Evolutionary conservation across 2,329 filamentous ascomycete species (phyloP).

Genomic region (Botrytis sinoallii): DNA sequence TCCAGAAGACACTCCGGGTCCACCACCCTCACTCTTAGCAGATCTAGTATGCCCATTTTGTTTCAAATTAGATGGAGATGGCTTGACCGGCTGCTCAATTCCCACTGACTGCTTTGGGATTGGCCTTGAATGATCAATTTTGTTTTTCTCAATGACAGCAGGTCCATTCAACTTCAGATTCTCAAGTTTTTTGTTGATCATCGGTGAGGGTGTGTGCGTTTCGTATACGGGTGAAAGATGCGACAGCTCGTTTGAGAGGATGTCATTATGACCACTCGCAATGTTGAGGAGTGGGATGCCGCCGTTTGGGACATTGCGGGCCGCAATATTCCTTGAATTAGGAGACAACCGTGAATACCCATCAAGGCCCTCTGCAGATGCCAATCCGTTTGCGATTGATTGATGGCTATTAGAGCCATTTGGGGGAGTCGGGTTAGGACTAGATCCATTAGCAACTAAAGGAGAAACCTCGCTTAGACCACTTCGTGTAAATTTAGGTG

Average conservation of each 20-base stretch:
- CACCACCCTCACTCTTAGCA: conserved; percentile 53
- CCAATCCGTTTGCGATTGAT: conserved; percentile 24
- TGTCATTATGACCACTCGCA: conserved; percentile 30
- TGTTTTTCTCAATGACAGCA: conserved; percentile 24
- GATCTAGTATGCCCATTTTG: conserved; percentile 54
- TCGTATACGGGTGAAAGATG: conserved; percentile 73
- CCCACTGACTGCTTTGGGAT: conserved; percentile 34
- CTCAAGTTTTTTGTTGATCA: conserved; percentile 54
- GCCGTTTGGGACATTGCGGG: conserved; percentile 32
- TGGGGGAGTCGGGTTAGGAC: neutral
- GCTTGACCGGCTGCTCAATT: conserved; percentile 39
- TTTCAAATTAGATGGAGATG: conserved; percentile 33
- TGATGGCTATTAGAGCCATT: conserved; percentile 22
- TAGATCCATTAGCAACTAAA: conserved; percentile 33
- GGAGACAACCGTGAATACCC: conserved; percentile 32
- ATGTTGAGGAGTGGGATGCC: conserved; percentile 37
- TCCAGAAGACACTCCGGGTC: conserved; percentile 28
- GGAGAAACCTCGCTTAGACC: conserved; percentile 25
- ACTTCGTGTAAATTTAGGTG: conserved; percentile 30
- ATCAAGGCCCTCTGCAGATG: conserved; percentile 25
- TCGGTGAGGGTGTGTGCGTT: conserved; percentile 68
- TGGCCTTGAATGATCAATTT: conserved; percentile 20
- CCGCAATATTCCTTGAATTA: conserved; percentile 28
- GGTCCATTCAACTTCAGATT: conserved; percentile 24
- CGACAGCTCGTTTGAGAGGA: conserved; percentile 31